These are phyloP conservation scores for Lasiosphaeris hirsuta DNA, from an alignment of 495 filamentous ascomycete genomes.

Conservation along the genomic window DNA sequence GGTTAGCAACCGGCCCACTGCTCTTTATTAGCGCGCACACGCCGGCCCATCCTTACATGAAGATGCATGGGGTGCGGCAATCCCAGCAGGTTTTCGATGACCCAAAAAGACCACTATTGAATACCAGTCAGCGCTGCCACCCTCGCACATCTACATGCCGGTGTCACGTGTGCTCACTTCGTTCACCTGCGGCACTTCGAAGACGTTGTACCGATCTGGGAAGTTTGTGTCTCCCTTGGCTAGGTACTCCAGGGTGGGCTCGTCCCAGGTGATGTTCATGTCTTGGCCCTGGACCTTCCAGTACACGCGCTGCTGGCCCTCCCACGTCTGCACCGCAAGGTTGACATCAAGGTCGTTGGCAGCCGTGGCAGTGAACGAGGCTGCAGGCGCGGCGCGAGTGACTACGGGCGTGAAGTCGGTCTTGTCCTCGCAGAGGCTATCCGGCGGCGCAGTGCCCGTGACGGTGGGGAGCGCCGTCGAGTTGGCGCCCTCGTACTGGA, in stretches of 20 bases:
- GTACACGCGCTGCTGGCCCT: conserved; percentile 17
- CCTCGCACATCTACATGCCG: no score
- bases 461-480: conserved; percentile 5
- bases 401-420: conserved; percentile 14
- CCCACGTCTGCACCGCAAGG: conserved; percentile 5
- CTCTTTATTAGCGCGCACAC: no score
- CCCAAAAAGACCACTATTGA: conserved; percentile 40
- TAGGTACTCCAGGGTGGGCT: conserved; percentile 38
- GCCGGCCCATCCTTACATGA: no score
- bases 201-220: conserved; percentile 31
- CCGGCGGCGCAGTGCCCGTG: conserved; percentile 7
- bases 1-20: no score
- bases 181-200: conserved; percentile 35
- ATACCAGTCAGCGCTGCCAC: conserved; percentile 4
- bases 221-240: conserved; percentile 34
- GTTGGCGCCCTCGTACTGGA: conserved; percentile 15
- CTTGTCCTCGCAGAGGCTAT: conserved; percentile 12
- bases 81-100: conserved; percentile 31
- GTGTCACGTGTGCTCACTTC: conserved; percentile 45
- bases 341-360: conserved; percentile 10
- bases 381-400: conserved; percentile 1
- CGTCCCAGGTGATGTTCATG: conserved; percentile 27
- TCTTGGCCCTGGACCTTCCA: conserved; percentile 27
- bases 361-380: conserved; percentile 4
- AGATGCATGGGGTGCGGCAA: conserved; percentile 50